Conservation (phyloP, 2,329 filamentous ascomycete species). For the Xylaria sp. region DNA sequence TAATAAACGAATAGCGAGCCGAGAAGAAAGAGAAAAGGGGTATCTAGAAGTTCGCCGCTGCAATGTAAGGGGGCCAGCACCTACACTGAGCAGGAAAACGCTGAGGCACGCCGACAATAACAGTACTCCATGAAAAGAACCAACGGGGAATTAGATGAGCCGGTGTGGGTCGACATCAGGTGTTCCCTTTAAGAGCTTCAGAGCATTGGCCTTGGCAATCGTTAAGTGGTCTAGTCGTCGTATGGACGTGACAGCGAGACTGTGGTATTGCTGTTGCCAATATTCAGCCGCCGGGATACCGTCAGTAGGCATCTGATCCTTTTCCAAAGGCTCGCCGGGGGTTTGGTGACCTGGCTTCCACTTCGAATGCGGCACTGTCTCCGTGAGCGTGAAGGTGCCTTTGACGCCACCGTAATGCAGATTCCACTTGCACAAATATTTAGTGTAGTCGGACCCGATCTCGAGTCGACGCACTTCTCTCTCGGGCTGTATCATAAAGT, state of each 20-base stretch:
- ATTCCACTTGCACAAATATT: slow-evolving; percentile 66
- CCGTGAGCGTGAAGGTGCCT: slow-evolving; percentile 64
- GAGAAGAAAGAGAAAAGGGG: slow-evolving; percentile 23
- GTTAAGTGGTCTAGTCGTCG: slow-evolving; percentile 35
- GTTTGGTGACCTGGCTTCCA: slow-evolving; percentile 52
- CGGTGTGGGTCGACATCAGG: slow-evolving; percentile 37
- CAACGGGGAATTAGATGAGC: slow-evolving; percentile 14
- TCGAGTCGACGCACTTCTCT: slow-evolving; percentile 58
- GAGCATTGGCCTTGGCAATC: slow-evolving; percentile 33
- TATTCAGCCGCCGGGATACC: slow-evolving; percentile 50
- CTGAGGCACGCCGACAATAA: slow-evolving; percentile 13
- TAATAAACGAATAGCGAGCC: slow-evolving; percentile 8
- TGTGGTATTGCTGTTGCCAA: slow-evolving; percentile 45
- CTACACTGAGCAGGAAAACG: slow-evolving; percentile 12
- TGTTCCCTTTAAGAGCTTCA: slow-evolving; percentile 35
- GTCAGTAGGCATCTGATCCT: slow-evolving; percentile 43
- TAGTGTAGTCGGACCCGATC: slow-evolving; percentile 54
- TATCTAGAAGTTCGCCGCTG: slow-evolving; percentile 28
- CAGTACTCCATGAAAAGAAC: neutral
- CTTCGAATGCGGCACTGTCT: slow-evolving; percentile 57
- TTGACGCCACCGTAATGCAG: slow-evolving; percentile 65
- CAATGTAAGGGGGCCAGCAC: slow-evolving; percentile 14
- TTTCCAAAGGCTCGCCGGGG: slow-evolving; percentile 34
- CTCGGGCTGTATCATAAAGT: slow-evolving; percentile 59
- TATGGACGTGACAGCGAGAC: slow-evolving; percentile 40